Evolutionary conservation across 805 yeast species (phyloP).

Genomic region (Ogataea glucozyma): DNA sequence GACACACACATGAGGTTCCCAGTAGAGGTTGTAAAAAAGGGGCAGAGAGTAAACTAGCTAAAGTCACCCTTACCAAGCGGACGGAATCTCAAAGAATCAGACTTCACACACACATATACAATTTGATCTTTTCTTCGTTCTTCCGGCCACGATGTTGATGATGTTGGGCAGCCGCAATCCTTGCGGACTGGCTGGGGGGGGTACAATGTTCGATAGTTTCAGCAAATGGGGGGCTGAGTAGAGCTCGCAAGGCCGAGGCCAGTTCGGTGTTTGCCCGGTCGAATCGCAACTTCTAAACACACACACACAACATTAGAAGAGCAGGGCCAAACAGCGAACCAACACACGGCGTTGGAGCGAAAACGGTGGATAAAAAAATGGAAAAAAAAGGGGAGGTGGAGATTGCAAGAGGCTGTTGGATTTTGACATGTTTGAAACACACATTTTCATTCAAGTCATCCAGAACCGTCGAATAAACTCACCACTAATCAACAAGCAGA

Average conservation of each 20-base stretch:
- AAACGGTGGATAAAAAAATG: too few relatives aligned
- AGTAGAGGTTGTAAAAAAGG: conserved; percentile 11
- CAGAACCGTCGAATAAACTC: neutral
- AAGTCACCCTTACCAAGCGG: conserved; percentile 20
- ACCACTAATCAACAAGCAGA: too few relatives aligned
- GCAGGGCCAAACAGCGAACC: neutral
- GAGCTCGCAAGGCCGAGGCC: too few relatives aligned
- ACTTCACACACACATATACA: conserved; percentile 23
- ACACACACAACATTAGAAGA: conserved; percentile 12
- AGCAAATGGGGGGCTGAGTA: too few relatives aligned
- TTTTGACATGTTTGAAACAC: too few relatives aligned
- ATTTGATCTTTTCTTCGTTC: conserved; percentile 12
- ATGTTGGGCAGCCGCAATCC: neutral
- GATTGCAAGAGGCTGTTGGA: too few relatives aligned
- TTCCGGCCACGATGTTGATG: neutral
- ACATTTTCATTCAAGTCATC: neutral
- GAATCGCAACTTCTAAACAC: conserved; percentile 9
- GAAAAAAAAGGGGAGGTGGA: too few relatives aligned
- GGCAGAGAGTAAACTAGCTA: conserved; percentile 19
- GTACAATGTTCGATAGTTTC: conserved; percentile 2
- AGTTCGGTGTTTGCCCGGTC: neutral
- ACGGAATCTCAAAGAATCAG: conserved; percentile 6
- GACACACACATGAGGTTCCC: conserved; percentile 10
- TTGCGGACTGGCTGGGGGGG: conserved; percentile 1
- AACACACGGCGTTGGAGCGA: neutral